Evolutionary conservation across 805 yeast genomes (phyloP).

Genomic region (Kodamaea leandrae): DNA sequence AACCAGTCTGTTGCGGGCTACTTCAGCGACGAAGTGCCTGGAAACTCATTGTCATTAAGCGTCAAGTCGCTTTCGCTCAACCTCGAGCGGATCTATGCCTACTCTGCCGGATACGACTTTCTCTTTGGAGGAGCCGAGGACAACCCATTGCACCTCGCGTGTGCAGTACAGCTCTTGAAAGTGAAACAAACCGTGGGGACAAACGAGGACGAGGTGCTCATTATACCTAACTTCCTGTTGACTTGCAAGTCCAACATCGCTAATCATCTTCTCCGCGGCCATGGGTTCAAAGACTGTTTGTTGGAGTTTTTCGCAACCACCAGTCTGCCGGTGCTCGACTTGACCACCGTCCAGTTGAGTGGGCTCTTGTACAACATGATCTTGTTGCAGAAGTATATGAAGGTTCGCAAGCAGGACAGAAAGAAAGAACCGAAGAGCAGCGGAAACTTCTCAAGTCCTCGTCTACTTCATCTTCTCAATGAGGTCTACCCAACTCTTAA

Average conservation of each 20-base stretch:
- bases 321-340: conserved; percentile 39
- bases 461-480: conserved; percentile 22
- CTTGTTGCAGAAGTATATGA: conserved; percentile 26
- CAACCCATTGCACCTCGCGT: conserved; percentile 32
- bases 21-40: conserved; percentile 19
- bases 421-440: background rate
- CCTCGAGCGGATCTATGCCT: conserved; percentile 18
- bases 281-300: conserved; percentile 36
- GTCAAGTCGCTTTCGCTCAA: conserved; percentile 28
- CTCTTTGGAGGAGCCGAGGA: conserved; percentile 31
- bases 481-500: conserved; percentile 31
- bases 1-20: conserved; percentile 22
- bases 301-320: conserved; percentile 38
- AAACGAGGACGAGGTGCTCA: conserved; percentile 28
- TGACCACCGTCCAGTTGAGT: conserved; percentile 32
- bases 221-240: conserved; percentile 34
- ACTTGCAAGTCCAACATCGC: conserved; percentile 36
- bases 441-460: background rate
- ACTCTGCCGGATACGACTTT: conserved; percentile 40
- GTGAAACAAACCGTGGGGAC: conserved; percentile 20
- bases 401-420: conserved; percentile 14
- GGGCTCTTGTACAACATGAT: conserved; percentile 34
- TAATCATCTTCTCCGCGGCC: conserved; percentile 30
- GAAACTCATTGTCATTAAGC: conserved; percentile 23
- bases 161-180: conserved; percentile 32